Conservation (phyloP, 2,329 filamentous ascomycete genomes). For the Sporothrix dimorphospora region DNA sequence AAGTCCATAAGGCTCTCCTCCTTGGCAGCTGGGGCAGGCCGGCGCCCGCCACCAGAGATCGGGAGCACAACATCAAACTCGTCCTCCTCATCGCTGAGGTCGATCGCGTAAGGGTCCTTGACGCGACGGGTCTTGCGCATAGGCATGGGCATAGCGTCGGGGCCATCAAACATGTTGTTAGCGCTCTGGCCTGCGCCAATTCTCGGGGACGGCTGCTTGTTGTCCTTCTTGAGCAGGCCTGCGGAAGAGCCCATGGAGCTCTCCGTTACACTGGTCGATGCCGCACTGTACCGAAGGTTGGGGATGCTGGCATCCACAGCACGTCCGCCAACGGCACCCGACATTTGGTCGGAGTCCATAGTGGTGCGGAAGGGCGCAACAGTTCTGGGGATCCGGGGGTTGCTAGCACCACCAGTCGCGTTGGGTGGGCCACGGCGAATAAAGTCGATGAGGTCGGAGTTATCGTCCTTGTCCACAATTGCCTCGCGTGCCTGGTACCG, state of each 20-base stretch:
- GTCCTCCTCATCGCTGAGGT: constrained; percentile 70
- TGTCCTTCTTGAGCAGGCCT: constrained; percentile 58
- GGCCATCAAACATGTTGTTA: constrained; percentile 51
- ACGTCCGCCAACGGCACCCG: constrained; percentile 55
- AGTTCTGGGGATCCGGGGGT: constrained; percentile 76
- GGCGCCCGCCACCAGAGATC: constrained; percentile 41
- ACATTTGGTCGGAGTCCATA: constrained; percentile 82
- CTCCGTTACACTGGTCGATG: constrained; percentile 61
- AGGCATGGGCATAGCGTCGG: constrained; percentile 58
- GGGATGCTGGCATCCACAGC: constrained; percentile 62
- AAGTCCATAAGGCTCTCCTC: constrained; percentile 77
- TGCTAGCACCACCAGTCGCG: constrained; percentile 46
- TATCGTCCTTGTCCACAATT: constrained; percentile 66
- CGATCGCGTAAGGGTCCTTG: constrained; percentile 92
- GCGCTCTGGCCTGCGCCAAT: background rate
- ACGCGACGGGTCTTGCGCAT: constrained; percentile 76
- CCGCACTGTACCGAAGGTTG: constrained; percentile 59
- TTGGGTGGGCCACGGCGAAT: constrained; percentile 82
- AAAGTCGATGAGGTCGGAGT: constrained; percentile 91
- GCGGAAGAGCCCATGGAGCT: constrained; percentile 77
- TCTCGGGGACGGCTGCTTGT: constrained; percentile 34
- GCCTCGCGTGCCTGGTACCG: constrained; percentile 74
- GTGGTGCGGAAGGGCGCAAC: constrained; percentile 84
- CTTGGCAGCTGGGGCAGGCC: constrained; percentile 47
- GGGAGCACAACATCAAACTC: constrained; percentile 42